phyloP scores from a whole-genome alignment of 371 early-diverging fungal genomes.

The Apophysomyces trapeziformis region DNA sequence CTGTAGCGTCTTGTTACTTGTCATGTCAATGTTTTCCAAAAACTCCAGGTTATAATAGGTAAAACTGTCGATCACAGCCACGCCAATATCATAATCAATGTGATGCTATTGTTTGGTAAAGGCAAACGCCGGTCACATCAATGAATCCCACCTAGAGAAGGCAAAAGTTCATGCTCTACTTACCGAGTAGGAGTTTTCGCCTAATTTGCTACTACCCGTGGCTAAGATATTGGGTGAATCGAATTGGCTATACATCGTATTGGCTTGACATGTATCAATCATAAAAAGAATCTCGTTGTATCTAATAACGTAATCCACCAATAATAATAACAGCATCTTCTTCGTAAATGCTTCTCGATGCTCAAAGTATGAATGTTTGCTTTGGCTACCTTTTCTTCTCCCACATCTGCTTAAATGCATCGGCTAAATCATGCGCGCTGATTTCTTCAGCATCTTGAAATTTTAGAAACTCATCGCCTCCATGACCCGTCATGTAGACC shows the following conservation, averaged over 20 bases:
- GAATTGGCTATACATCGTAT: slow-evolving; percentile 90
- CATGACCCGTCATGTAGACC: slow-evolving; percentile 98
- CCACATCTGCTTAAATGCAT: slow-evolving; percentile 95
- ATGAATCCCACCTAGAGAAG: too few relatives aligned
- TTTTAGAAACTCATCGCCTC: slow-evolving; percentile 97
- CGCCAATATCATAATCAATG: slow-evolving; percentile 89
- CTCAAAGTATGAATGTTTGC: background rate
- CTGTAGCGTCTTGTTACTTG: slow-evolving; percentile 74
- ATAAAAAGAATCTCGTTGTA: slow-evolving; percentile 96
- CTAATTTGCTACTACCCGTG: slow-evolving; percentile 84
- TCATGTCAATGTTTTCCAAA: slow-evolving; percentile 82
- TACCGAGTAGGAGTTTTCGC: slow-evolving; percentile 95
- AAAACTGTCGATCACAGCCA: slow-evolving; percentile 95
- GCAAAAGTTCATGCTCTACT: slow-evolving; percentile 1
- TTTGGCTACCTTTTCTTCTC: slow-evolving; percentile 79
- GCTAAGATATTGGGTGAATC: slow-evolving; percentile 92
- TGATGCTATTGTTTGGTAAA: slow-evolving; percentile 67
- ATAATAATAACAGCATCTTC: too few relatives aligned
- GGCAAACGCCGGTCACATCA: background rate
- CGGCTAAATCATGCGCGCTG: slow-evolving; percentile 90
- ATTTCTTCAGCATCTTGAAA: slow-evolving; percentile 98
- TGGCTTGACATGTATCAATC: slow-evolving; percentile 98
- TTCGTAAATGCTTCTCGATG: slow-evolving; percentile 7
- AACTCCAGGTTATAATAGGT: slow-evolving; percentile 93
- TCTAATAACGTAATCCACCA: slow-evolving; percentile 34